Evolutionary conservation across 441 rosid genomes (phyloP), one percentile per base, ranked within the genome.

Genomic region (Theobroma grandiflorum): DNA sequence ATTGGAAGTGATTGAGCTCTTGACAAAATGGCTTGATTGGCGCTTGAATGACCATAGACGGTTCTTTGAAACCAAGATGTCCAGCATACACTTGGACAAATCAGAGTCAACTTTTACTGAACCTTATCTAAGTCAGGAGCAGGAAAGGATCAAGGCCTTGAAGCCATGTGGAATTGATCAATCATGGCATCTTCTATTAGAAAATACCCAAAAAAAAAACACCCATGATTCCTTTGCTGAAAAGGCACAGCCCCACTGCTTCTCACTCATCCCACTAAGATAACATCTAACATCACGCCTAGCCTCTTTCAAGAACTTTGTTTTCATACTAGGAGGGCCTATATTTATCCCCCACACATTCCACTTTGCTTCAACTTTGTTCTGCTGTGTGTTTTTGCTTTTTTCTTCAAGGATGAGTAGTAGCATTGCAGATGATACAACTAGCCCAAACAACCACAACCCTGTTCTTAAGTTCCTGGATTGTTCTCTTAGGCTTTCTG

Each of bases 401-500:
- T 18, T 58, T 16, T 15, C 26, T 10, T 11, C 42, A 74, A 63
- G 72, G 22, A 91, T 89, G 92, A 84, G 82, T 45, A 68, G 77
- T 61, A 84, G 70, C 82, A 78, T 47, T 55, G 85, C 62, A 58
- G 79, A 53, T 55, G 76, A 80, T 78, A 67, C 68, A 50, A 77
- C 14, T 65, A 68, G 49, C 76, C 81, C 82, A 79, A 74, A 49
- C 64, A 79, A 78, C 57, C 66, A 79, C 40, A 59, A 83, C 75
- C 89, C 92, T 73, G 49, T 84, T 75, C 89, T 96, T 18, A 93
- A 86, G 88, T 68, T 90, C 50, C 45, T 92, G 2, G 98, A 94
- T 81, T 87, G 79, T 70, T 90, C 89, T 79, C 94, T 94, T 10
- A 87, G 99, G 83, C 85, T 94, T 57, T 88, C 85, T 65, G 92